Evolutionary conservation across 768 basidiomycete genomes (phyloP).

Genomic region (Clitopilus passeckerianus): DNA sequence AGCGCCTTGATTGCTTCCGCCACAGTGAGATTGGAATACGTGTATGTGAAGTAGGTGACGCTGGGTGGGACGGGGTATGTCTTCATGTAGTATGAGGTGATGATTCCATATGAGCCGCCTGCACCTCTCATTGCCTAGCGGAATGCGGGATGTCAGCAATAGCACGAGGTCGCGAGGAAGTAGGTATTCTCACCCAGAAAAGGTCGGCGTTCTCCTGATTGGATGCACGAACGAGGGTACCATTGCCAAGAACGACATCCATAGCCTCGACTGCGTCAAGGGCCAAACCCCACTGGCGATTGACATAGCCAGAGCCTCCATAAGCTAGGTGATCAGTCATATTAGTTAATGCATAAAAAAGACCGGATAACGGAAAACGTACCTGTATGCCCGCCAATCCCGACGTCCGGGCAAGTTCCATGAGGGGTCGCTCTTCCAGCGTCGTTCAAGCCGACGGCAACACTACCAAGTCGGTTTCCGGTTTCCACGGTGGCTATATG

Average conservation of each 20-base stretch:
- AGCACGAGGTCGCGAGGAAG: background rate
- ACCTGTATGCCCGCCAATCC: background rate
- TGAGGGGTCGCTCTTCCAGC: background rate
- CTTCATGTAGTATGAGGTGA: background rate
- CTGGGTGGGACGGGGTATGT: background rate
- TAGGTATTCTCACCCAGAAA: conserved; percentile 17
- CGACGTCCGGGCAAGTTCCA: conserved; percentile 1
- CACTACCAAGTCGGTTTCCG: background rate
- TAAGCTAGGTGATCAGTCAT: conserved; percentile 9
- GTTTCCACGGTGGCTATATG: conserved; percentile 28
- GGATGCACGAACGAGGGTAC: conserved; percentile 17
- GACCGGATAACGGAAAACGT: background rate
- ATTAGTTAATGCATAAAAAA: background rate
- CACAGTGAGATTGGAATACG: background rate
- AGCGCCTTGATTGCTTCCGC: background rate
- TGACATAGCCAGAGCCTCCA: conserved; percentile 21
- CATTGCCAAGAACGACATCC: conserved; percentile 23
- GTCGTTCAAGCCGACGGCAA: background rate
- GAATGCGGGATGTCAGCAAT: background rate
- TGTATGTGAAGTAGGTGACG: background rate
- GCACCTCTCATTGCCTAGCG: conserved; percentile 1
- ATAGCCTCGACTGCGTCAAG: conserved; percentile 18
- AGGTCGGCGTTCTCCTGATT: conserved; percentile 16
- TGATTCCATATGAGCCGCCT: background rate
- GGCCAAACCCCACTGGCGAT: conserved; percentile 23